phyloP scores from a whole-genome alignment of 2,329 filamentous ascomycete species.

The Myriangium duriaei region DNA sequence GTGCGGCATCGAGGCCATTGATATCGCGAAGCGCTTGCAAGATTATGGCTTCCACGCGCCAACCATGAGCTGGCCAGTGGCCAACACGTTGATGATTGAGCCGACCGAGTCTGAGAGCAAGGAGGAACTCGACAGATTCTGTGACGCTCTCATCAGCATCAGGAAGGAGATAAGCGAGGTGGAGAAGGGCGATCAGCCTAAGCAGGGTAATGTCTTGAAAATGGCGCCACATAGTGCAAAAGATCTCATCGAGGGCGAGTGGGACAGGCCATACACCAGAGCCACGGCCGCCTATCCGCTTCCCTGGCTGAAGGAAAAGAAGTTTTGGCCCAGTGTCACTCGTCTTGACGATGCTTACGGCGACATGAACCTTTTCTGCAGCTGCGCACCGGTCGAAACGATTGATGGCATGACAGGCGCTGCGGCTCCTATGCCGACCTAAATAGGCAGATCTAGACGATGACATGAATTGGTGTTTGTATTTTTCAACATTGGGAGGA shows the following conservation, averaged over 20 bases:
- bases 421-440: conserved; percentile 21
- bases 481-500: too few relatives aligned
- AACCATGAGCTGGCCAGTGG: conserved; percentile 93
- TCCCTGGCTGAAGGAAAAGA: conserved; percentile 77
- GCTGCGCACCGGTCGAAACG: conserved; percentile 70
- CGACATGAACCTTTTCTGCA: conserved; percentile 89
- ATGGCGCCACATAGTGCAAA: conserved; percentile 76
- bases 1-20: conserved; percentile 77
- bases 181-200: conserved; percentile 65
- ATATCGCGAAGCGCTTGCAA: conserved; percentile 90
- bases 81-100: conserved; percentile 96
- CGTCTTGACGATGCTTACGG: conserved; percentile 83
- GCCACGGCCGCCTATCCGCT: conserved; percentile 82
- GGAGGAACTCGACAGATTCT: conserved; percentile 85
- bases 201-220: conserved; percentile 72
- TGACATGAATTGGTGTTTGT: too few relatives aligned
- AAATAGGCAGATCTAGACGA: too few relatives aligned
- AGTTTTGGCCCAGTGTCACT: conserved; percentile 88
- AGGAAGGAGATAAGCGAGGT: conserved; percentile 71
- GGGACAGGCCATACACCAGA: conserved; percentile 70
- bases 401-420: conserved; percentile 25
- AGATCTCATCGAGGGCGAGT: conserved; percentile 64
- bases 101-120: conserved; percentile 90
- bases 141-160: conserved; percentile 78
- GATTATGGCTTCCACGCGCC: conserved; percentile 97